A percentile compares a stretch with the other conserved stretches of the same genome.
phyloP scores from a whole-genome alignment of 106 monocot species.

The Allium fistulosum region DNA sequence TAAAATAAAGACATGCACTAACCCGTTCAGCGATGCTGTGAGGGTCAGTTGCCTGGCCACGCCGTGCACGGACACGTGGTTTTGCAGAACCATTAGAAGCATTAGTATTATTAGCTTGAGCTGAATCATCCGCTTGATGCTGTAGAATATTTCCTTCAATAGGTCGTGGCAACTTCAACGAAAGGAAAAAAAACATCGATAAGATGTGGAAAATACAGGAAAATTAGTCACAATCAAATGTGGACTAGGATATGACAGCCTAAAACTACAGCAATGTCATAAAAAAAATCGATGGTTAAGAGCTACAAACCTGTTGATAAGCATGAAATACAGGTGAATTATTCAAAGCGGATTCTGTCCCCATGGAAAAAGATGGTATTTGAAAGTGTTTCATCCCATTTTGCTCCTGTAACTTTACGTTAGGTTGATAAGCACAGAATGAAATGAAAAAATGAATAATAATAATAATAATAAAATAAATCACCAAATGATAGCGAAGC shows the following conservation, averaged over 20 bases:
- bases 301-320: conserved; percentile 5
- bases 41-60: conserved; percentile 89
- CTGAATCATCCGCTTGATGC: conserved; percentile 1
- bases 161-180: conserved; percentile 1
- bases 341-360: not conserved
- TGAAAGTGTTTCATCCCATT: conserved; percentile 12
- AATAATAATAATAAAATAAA: not conserved
- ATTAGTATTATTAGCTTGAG: conserved; percentile 12
- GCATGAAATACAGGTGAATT: conserved; percentile 6
- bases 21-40: conserved; percentile 95
- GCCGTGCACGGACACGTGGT: conserved; percentile 62
- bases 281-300: too few species aligned
- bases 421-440: too few species aligned
- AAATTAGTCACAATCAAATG: too few species aligned
- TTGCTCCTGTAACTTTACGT: conserved; percentile 8
- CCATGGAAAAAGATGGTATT: conserved; percentile 12
- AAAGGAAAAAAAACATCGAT: not conserved
- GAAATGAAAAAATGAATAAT: not conserved
- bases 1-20: conserved; percentile 11
- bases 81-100: conserved; percentile 33
- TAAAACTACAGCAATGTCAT: too few species aligned
- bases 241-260: too few species aligned
- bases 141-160: conserved; percentile 13
- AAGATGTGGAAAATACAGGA: too few species aligned
- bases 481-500: not conserved